phyloP scores from a whole-genome alignment of 1,284 basidiomycete genomes.

The Heterobasidion occidentale region DNA sequence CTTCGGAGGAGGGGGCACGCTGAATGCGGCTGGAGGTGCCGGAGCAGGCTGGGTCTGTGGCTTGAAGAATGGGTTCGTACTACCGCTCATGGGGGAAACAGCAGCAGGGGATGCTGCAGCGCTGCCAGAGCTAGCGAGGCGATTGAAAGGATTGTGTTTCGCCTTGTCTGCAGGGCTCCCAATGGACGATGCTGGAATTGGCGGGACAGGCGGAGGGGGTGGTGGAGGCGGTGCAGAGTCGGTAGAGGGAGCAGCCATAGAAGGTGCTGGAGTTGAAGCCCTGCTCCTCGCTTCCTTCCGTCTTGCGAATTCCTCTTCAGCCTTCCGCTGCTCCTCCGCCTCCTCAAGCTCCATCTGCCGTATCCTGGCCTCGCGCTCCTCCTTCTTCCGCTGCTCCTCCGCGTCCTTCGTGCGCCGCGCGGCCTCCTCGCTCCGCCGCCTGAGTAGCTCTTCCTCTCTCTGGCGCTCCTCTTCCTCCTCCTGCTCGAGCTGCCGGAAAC shows the following conservation, averaged over 20 bases:
- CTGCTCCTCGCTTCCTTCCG: conserved; percentile 6
- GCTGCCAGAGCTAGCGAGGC: conserved; percentile 43
- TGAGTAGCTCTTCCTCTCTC: conserved; percentile 46
- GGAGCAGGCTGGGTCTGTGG: conserved; percentile 17
- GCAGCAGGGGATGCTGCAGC: conserved; percentile 23
- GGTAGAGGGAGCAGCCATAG: conserved; percentile 4
- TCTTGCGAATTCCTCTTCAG: conserved; percentile 1
- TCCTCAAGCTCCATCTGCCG: conserved; percentile 4
- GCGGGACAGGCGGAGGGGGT: conserved; percentile 27
- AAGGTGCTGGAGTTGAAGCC: conserved; percentile 14
- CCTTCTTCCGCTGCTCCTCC: conserved; percentile 5
- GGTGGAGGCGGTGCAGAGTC: conserved; percentile 22
- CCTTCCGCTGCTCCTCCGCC: conserved; percentile 5
- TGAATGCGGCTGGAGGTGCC: conserved; percentile 13
- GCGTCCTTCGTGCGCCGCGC: conserved; percentile 52
- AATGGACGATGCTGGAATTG: conserved; percentile 18
- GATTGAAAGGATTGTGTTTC: conserved; percentile 64
- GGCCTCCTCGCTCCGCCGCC: conserved; percentile 31
- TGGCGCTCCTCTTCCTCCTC: conserved; percentile 64
- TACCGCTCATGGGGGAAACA: conserved; percentile 20
- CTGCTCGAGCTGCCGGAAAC: conserved; percentile 59
- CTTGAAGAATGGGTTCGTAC: conserved; percentile 59
- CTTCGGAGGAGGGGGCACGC: conserved; percentile 18
- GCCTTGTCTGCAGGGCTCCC: conserved; percentile 30
- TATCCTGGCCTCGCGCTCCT: conserved; percentile 1